Evolutionary conservation across 495 filamentous ascomycete species (phyloP).

Genomic region (Trichoderma asperelloides): DNA sequence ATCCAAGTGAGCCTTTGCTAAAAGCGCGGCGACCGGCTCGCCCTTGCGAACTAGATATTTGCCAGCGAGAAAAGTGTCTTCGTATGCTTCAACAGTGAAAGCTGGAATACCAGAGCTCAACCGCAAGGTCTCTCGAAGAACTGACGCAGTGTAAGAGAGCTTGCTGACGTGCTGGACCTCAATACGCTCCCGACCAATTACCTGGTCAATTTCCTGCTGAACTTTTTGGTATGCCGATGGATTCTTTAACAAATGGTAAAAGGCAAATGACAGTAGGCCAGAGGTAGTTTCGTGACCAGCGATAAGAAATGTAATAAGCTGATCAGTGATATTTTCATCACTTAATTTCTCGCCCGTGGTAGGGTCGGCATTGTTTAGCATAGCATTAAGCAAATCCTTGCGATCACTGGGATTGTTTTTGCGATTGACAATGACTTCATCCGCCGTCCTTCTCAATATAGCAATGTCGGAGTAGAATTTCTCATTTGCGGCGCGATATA

Average conservation of each 20-base stretch:
- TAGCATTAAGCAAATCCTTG: conserved; percentile 61
- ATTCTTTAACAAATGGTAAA: conserved; percentile 50
- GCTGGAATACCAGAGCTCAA: conserved; percentile 54
- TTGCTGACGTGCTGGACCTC: conserved; percentile 59
- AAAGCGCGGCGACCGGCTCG: conserved; percentile 41
- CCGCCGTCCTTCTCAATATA: conserved; percentile 43
- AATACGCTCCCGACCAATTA: conserved; percentile 56
- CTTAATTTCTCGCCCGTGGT: conserved; percentile 56
- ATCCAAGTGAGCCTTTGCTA: conserved; percentile 46
- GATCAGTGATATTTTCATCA: conserved; percentile 54
- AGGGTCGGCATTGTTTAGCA: conserved; percentile 58
- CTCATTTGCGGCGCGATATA: conserved; percentile 43
- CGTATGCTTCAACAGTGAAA: conserved; percentile 32
- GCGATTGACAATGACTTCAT: conserved; percentile 53
- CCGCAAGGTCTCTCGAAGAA: conserved; percentile 64
- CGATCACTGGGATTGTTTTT: conserved; percentile 41
- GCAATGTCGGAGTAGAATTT: conserved; percentile 53
- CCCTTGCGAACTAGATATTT: conserved; percentile 55
- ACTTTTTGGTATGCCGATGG: conserved; percentile 42
- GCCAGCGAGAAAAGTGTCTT: conserved; percentile 50
- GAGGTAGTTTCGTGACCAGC: conserved; percentile 71
- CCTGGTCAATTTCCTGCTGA: conserved; percentile 49
- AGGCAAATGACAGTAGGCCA: conserved; percentile 43
- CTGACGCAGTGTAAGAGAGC: conserved; percentile 40
- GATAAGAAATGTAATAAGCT: conserved; percentile 67